Evolutionary conservation across 495 filamentous ascomycete species (phyloP), one percentile per base, ranked within the genome.

Genomic region (Neurospora cerealis): DNA sequence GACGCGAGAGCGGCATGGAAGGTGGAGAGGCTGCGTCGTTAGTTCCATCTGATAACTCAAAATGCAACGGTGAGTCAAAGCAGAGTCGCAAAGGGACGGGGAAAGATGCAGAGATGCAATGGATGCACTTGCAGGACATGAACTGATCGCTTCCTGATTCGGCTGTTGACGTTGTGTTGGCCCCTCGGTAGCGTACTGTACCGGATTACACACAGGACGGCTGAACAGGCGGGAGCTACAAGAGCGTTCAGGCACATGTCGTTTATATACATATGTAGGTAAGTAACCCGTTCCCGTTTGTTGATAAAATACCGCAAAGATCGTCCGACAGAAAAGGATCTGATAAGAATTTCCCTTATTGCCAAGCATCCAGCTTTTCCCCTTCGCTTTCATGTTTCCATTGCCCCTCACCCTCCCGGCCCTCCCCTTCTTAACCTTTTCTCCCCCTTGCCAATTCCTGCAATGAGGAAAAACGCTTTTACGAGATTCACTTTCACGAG

Each of bases 271-370:
- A 62, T 62, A 62, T 9, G 37, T 38, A 34, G 34, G 54, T 8
- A 62, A 17, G 7, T 62, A 62, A 9, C 42, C 37, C 41, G 46
- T 46, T 69, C 48, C 72, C 73, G 54, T 4, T 34, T 19, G 13
- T 8, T 62, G 42, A 74, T 38, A 78, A 80, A 77, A 80, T 80
- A 75, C 78, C 79, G 71, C 79, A 81, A 48, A 69, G 54, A 69
- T 39, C 32, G 44, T 46, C 32, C 36, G 15, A 48, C 39, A 46
- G 42, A 36, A 44, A 41, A 41, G 74, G 81, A 85, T 85, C 83
- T 80, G 82, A 83, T 84, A 82, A 85, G 79, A 84, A 82, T 80
- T 80, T 28, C 54, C 15, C 28, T 62, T 32, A 4, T 17, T 78
- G 77, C 74, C 74, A 78, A 79, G 79, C 42, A 44, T 44, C 42